Evolutionary conservation across 2,329 filamentous ascomycete genomes (phyloP), one percentile per base, ranked within the genome.

Genomic region (Pseudocercospora crystallina): DNA sequence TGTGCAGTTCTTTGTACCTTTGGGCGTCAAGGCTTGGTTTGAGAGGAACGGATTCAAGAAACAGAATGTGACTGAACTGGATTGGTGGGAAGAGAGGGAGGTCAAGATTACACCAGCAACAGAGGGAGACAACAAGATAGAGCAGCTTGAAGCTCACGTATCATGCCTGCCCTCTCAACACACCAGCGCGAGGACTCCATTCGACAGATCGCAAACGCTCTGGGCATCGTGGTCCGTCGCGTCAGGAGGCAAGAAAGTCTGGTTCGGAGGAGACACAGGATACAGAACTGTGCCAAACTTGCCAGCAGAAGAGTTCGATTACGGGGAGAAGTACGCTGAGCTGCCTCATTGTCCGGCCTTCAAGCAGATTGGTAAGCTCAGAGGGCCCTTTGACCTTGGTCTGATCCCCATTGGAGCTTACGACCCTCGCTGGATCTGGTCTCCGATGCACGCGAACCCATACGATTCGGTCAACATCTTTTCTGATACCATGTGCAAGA

Each of bases 331-430:
- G 51, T 84, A 85, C 61, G 42, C 56, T 14, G 75, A 84, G 12
- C 75, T 85, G 44, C 90, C 91, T 4, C 73, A 77, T 15, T 95
- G 89, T 66, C 91, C 91, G 7, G 89, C 90, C 43, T 96, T 96
- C 73, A 80, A 82, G 56, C 80, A 95, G 69, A 90, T 96, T 56
- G 92, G 92, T 54, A 73, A 83, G 12, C 79, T 86, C 45, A 80
- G 89, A 31, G 91, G 92, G 0, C 89, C 90, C 0, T 96, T 96
- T 63, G 90, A 96, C 68, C 80, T 97, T 5, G 92, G 92, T 0
- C 73, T 96, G 48, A 94, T 97, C 58, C 92, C 92, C 34, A 96
- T 97, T 60, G 92, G 92, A 46, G 92, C 91, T 2, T 96, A 96
- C 70, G 77, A 82, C 52, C 88, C 87, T 0, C 78, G 88, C 17